Evolutionary conservation across 139 green algal genomes (phyloP).

Genomic region (Diplosphaera chodatii): DNA sequence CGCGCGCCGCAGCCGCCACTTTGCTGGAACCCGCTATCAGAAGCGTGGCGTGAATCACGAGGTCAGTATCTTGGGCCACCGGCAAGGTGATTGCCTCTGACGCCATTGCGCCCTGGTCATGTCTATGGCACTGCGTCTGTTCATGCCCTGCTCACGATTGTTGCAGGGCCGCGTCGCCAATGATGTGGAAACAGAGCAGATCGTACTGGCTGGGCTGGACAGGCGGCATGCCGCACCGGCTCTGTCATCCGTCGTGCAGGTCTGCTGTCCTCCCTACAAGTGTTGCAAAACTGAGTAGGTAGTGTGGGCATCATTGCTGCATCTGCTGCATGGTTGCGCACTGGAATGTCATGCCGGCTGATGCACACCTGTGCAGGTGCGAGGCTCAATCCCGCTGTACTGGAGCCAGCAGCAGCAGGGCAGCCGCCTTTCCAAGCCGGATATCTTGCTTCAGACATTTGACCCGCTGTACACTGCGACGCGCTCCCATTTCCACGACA

Average conservation of each 20-base stretch:
- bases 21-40: constrained; percentile 80
- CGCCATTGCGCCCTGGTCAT: too few species aligned
- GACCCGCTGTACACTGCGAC: constrained; percentile 75
- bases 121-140: too few species aligned
- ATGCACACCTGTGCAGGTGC: constrained; percentile 70
- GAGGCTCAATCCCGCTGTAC: constrained; percentile 88
- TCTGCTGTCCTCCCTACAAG: too few species aligned
- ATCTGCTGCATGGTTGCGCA: too few species aligned
- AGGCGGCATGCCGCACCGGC: constrained; percentile 47
- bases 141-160: not conserved
- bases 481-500: constrained; percentile 31
- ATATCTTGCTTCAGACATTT: constrained; percentile 72
- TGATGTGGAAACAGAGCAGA: constrained; percentile 91
- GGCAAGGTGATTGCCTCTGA: too few species aligned
- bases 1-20: constrained; percentile 79
- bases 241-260: constrained; percentile 58
- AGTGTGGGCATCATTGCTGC: too few species aligned
- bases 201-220: constrained; percentile 66
- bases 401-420: constrained; percentile 73
- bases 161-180: constrained; percentile 80
- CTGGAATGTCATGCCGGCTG: too few species aligned
- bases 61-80: too few species aligned
- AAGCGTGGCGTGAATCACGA: not conserved
- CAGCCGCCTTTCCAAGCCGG: constrained; percentile 52
- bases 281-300: too few species aligned